These are phyloP conservation scores for Metschnikowia corniflorae DNA, from an alignment of 805 yeast genomes.

Conservation along the genomic window DNA sequence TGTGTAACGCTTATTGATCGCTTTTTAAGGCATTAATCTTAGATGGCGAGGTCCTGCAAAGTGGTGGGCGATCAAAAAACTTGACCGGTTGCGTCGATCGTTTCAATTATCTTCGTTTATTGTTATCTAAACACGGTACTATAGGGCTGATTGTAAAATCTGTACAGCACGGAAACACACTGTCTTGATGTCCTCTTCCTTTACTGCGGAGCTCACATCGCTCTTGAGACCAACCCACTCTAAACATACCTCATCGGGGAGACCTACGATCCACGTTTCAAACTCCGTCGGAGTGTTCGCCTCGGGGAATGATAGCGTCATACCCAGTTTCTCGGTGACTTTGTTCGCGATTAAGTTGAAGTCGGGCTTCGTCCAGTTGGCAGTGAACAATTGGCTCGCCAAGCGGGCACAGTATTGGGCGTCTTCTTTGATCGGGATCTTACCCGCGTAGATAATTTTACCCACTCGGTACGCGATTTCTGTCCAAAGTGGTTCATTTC, in stretches of 20 bases:
- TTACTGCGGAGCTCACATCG: constrained; percentile 37
- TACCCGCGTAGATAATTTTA: constrained; percentile 64
- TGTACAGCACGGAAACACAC: constrained; percentile 2
- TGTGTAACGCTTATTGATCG: too few species aligned
- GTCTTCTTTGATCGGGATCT: constrained; percentile 46
- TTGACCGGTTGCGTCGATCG: too few species aligned
- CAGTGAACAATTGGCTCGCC: constrained; percentile 37
- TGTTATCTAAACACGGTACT: neutral
- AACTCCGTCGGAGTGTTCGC: constrained; percentile 34
- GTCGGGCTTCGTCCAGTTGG: constrained; percentile 35
- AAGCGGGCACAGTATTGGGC: constrained; percentile 29
- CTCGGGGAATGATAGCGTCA: constrained; percentile 45
- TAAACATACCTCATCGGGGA: constrained; percentile 54
- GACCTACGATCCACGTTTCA: constrained; percentile 44
- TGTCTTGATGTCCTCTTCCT: constrained; percentile 20
- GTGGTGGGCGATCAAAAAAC: too few species aligned
- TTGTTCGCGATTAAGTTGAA: constrained; percentile 41
- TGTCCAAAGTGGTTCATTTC: constrained; percentile 47
- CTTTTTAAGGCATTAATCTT: too few species aligned
- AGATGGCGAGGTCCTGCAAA: too few species aligned
- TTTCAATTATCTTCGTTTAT: too few species aligned
- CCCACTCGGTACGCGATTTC: constrained; percentile 48
- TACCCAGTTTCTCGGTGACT: constrained; percentile 12
- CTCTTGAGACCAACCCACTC: constrained; percentile 51
- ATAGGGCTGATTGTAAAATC: constrained; percentile 2